phyloP scores from a whole-genome alignment of 2,329 filamentous ascomycete genomes.

The Talaromyces sp. region DNA sequence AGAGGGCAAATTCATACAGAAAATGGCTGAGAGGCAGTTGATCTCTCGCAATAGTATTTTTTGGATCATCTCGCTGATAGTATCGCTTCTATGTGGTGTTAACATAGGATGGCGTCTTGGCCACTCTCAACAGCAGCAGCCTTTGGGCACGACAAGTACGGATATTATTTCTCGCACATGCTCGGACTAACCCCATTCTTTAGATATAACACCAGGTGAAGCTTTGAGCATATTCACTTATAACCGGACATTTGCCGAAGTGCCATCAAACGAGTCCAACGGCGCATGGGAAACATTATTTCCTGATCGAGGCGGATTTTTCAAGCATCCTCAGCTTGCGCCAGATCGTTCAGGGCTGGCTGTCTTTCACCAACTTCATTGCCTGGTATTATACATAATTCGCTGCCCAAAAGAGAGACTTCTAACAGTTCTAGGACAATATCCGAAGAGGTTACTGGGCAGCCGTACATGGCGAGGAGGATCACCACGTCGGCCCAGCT shows the following conservation, averaged over 20 bases:
- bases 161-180: neutral
- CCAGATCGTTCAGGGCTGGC: constrained; percentile 3
- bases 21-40: neutral
- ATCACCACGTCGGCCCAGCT: neutral
- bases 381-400: neutral
- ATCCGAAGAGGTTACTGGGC: constrained; percentile 1
- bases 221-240: neutral
- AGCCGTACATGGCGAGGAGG: constrained; percentile 1
- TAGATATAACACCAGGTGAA: neutral
- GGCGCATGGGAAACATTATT: constrained; percentile 1
- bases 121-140: neutral
- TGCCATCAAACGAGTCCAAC: neutral
- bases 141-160: neutral
- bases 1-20: neutral
- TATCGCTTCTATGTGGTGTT: neutral
- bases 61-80: neutral
- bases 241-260: neutral
- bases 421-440: neutral
- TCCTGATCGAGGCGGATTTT: neutral
- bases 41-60: neutral
- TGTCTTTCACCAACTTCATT: constrained; percentile 7
- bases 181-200: neutral
- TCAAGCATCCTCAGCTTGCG: constrained; percentile 4
- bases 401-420: neutral
- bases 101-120: constrained; percentile 1